Evolutionary conservation across 257 asterid species (phyloP).

Genomic region (Anisodus tanguticus): DNA sequence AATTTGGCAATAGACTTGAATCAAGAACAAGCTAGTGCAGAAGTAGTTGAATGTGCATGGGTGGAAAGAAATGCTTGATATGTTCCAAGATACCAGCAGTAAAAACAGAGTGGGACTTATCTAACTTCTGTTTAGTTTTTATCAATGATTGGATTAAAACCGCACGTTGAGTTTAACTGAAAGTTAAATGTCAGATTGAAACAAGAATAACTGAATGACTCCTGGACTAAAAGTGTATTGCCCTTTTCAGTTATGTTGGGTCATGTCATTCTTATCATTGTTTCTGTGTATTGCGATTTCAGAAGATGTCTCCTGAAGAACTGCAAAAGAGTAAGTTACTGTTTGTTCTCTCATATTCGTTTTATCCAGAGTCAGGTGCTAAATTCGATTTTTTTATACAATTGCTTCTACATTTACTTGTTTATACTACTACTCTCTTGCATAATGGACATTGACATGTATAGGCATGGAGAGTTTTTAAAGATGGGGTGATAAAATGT

Average conservation of each 20-base stretch:
- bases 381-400: not conserved
- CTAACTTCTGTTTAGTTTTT: not conserved
- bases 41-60: not conserved
- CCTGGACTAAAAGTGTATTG: constrained; percentile 15
- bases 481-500: not conserved
- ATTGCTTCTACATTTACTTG: not conserved
- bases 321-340: constrained; percentile 69
- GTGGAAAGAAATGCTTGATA: not conserved
- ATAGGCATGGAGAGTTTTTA: not conserved
- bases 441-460: not conserved
- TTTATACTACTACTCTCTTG: not conserved
- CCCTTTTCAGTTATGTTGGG: not conserved
- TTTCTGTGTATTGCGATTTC: constrained; percentile 44
- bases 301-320: constrained; percentile 74
- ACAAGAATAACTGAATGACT: not conserved
- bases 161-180: not conserved
- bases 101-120: not conserved
- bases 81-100: not conserved
- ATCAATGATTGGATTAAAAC: not conserved
- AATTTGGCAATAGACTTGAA: not conserved
- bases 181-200: constrained; percentile 17
- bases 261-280: not conserved
- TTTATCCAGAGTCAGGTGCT: not conserved
- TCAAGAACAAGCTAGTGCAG: constrained; percentile 14
- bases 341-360: not conserved